These are phyloP conservation scores for Yamadazyma philogaea DNA, from an alignment of 805 yeast species.

Conservation along the genomic window DNA sequence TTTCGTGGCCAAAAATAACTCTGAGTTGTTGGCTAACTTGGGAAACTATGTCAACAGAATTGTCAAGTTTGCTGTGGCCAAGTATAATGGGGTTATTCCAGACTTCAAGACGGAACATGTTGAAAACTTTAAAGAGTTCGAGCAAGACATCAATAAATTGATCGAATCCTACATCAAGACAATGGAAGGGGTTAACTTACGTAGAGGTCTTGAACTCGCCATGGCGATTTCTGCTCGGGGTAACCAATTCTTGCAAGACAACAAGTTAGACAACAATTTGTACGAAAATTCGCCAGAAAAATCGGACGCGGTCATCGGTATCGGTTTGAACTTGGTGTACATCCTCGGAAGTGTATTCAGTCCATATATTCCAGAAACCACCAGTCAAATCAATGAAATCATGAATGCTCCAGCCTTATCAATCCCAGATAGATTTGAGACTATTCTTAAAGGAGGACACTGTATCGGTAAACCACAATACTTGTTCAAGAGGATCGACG, in stretches of 20 bases:
- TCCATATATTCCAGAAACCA: slow-evolving; percentile 90
- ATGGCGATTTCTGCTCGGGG: slow-evolving; percentile 92
- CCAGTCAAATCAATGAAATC: slow-evolving; percentile 67
- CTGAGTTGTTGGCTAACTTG: slow-evolving; percentile 89
- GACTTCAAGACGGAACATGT: slow-evolving; percentile 47
- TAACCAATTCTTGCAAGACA: slow-evolving; percentile 92
- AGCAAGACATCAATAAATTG: slow-evolving; percentile 59
- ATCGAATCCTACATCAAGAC: slow-evolving; percentile 60
- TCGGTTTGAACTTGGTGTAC: slow-evolving; percentile 85
- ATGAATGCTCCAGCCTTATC: slow-evolving; percentile 77
- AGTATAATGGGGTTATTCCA: slow-evolving; percentile 90
- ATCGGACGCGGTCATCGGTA: slow-evolving; percentile 89
- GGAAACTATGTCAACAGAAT: slow-evolving; percentile 97
- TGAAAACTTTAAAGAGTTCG: slow-evolving; percentile 45
- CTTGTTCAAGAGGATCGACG: slow-evolving; percentile 89
- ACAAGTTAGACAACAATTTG: slow-evolving; percentile 86
- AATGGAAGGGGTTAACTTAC: slow-evolving; percentile 75
- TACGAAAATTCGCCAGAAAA: slow-evolving; percentile 71
- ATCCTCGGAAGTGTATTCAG: slow-evolving; percentile 75
- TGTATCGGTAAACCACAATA: slow-evolving; percentile 88
- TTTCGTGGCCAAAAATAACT: slow-evolving; percentile 89
- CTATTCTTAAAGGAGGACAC: slow-evolving; percentile 75
- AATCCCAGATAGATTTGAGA: slow-evolving; percentile 72
- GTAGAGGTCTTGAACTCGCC: slow-evolving; percentile 88
- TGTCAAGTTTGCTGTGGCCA: slow-evolving; percentile 83